phyloP scores from a whole-genome alignment of 805 yeast species.

The Candida dendrica region DNA sequence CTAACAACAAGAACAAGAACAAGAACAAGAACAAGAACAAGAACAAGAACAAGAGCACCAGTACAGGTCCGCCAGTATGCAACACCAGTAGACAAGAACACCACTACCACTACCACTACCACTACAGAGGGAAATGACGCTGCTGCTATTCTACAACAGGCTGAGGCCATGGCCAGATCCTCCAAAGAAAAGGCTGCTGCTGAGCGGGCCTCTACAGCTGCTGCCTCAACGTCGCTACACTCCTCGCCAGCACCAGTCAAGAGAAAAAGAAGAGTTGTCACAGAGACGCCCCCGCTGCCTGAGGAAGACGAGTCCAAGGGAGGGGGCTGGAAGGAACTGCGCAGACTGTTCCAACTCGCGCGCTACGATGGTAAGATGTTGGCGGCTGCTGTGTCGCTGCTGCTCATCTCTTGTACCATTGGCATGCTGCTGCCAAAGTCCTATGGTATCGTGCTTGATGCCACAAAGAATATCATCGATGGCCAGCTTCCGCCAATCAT shows the following conservation, averaged over 20 bases:
- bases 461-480: conserved; percentile 29
- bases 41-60: conserved; percentile 27
- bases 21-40: conserved; percentile 28
- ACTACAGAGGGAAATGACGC: neutral
- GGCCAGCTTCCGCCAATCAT: conserved; percentile 26
- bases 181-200: neutral
- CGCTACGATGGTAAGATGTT: conserved; percentile 38
- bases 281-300: neutral
- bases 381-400: conserved; percentile 33
- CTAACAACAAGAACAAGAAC: conserved; percentile 8
- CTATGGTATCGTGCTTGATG: conserved; percentile 48
- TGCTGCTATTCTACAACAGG: neutral
- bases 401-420: conserved; percentile 40
- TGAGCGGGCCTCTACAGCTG: neutral
- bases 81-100: no score
- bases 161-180: neutral
- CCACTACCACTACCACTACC: no score
- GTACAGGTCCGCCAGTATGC: no score
- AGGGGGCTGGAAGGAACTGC: conserved; percentile 18
- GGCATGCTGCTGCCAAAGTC: conserved; percentile 49
- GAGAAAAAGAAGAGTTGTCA: neutral
- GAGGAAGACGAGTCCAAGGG: neutral
- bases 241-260: neutral
- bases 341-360: conserved; percentile 35
- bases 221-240: neutral